Evolutionary conservation across 352 stramenopile genomes (phyloP).

Genomic region (Phytophthora pini): DNA sequence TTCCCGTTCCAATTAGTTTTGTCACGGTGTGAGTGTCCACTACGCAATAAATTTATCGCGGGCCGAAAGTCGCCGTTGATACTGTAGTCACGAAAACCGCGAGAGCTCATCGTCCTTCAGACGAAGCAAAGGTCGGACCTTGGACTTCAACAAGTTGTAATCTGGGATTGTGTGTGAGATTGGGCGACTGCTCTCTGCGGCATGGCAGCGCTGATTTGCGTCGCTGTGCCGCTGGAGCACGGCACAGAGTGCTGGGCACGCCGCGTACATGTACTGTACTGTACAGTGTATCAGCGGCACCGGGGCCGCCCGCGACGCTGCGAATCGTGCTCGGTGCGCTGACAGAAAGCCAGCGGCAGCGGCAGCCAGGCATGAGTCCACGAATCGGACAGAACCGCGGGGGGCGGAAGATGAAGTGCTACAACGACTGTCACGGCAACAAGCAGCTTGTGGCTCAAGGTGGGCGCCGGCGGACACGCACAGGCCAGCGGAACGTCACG

Average conservation of each 20-base stretch:
- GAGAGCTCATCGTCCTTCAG: constrained; percentile 7
- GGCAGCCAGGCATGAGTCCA: constrained; percentile 29
- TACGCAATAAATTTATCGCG: constrained; percentile 31
- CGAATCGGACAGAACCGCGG: constrained; percentile 33
- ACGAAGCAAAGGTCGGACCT: constrained; percentile 31
- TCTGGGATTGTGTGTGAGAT: constrained; percentile 16
- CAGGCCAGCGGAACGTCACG: constrained; percentile 9
- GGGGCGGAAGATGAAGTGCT: constrained; percentile 42
- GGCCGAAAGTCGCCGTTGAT: background rate
- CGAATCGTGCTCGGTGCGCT: constrained; percentile 18
- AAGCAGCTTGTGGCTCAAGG: constrained; percentile 27
- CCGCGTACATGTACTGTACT: too few species aligned
- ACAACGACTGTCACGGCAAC: constrained; percentile 28
- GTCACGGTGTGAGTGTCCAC: background rate
- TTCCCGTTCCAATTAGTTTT: background rate
- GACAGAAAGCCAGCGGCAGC: constrained; percentile 30
- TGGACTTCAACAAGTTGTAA: constrained; percentile 27
- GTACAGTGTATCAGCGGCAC: too few species aligned
- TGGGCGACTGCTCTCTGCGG: constrained; percentile 30
- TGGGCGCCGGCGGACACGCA: constrained; percentile 12
- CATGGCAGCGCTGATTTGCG: constrained; percentile 31
- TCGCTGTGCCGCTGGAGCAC: background rate
- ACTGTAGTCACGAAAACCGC: background rate
- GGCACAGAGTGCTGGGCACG: too few species aligned
- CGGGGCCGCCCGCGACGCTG: background rate